Conservation (phyloP, 495 filamentous ascomycete genomes). For the Letharia lupina region DNA sequence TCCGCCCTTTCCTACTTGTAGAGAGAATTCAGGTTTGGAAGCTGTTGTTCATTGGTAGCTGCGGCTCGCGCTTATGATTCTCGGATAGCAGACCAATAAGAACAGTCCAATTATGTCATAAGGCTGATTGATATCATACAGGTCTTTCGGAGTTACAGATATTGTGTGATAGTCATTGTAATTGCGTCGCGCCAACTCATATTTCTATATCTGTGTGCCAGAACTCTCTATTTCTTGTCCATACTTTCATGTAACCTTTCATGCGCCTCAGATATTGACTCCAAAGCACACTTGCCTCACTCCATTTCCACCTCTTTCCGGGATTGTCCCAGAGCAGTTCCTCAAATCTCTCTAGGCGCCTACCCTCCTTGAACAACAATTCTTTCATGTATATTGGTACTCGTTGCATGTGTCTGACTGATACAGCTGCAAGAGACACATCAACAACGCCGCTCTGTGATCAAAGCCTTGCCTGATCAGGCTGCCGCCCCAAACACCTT, state of each 20-base stretch:
- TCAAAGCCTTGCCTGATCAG: slow-evolving; percentile 6
- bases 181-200: not conserved
- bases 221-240: slow-evolving; percentile 8
- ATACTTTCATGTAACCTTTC: not conserved
- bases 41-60: not conserved
- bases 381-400: not conserved
- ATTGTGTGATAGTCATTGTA: not conserved
- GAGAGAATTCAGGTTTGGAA: not conserved
- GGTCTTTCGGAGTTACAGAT: not conserved
- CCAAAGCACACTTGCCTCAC: not conserved
- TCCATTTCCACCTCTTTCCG: not conserved
- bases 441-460: slow-evolving; percentile 4
- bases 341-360: not conserved
- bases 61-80: slow-evolving; percentile 7
- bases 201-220: not conserved
- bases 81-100: slow-evolving; percentile 6
- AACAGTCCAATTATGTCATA: not conserved
- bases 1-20: no score
- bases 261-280: not conserved
- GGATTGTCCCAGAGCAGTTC: not conserved
- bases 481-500: slow-evolving; percentile 8
- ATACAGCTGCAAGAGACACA: not conserved
- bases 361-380: not conserved
- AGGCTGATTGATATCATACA: slow-evolving; percentile 15
- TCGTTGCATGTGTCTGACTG: not conserved